phyloP scores from a whole-genome alignment of 176 grass and related monocot genomes.

The Bromus sterilis region DNA sequence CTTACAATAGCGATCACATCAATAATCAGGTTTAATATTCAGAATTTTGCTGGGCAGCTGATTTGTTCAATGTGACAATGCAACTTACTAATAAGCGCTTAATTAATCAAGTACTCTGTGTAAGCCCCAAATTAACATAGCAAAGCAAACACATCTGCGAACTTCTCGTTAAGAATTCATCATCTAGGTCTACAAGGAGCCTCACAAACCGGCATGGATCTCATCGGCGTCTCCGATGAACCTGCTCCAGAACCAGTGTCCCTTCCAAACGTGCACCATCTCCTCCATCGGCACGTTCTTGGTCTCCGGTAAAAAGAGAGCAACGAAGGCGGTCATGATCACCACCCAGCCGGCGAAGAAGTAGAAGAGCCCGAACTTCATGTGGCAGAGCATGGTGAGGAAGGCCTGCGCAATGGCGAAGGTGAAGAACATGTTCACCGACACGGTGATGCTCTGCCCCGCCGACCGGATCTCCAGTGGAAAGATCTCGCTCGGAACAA shows the following conservation, averaged over 20 bases:
- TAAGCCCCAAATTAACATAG: not conserved
- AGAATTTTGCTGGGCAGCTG: too few relatives aligned
- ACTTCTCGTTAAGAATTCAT: not conserved
- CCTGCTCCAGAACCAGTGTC: conserved; percentile 73
- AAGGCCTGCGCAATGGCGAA: conserved; percentile 79
- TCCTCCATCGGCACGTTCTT: conserved; percentile 97
- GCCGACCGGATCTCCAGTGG: conserved; percentile 85
- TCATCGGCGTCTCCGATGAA: conserved; percentile 47
- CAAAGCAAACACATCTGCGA: not conserved
- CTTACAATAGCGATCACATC: too few relatives aligned
- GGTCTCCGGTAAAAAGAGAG: conserved; percentile 76
- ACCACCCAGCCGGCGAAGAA: conserved; percentile 85
- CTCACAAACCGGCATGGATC: not conserved
- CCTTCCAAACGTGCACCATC: conserved; percentile 76
- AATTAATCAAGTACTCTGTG: too few relatives aligned
- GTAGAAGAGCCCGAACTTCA: conserved; percentile 92
- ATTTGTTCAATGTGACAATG: too few relatives aligned
- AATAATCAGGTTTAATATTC: too few relatives aligned
- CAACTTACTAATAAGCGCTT: too few relatives aligned
- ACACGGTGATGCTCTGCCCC: conserved; percentile 89
- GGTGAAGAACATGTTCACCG: conserved; percentile 96
- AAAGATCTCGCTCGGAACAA: conserved; percentile 91
- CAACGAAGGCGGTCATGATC: conserved; percentile 77
- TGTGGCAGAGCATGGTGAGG: conserved; percentile 77
- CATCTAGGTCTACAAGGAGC: too few relatives aligned